Evolutionary conservation across 768 basidiomycete genomes (phyloP).

Genomic region (Pleurotus tuoliensis): DNA sequence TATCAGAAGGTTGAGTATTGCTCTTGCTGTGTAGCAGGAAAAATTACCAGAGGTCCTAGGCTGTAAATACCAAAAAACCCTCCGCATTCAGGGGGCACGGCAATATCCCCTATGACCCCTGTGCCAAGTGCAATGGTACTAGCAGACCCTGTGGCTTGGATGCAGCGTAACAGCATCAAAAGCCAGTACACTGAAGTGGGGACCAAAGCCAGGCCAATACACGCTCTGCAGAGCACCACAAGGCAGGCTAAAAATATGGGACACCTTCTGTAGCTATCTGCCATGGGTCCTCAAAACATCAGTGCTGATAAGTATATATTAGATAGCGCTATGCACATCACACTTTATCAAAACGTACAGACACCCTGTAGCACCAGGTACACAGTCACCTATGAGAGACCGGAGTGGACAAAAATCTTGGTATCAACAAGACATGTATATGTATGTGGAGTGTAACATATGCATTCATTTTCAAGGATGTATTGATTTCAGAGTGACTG

Average conservation of each 20-base stretch:
- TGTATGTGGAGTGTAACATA: too few relatives aligned
- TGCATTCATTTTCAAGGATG: too few relatives aligned
- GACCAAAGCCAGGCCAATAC: constrained; percentile 55
- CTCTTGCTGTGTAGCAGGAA: constrained; percentile 2
- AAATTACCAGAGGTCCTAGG: constrained; percentile 53
- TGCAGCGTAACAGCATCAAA: constrained; percentile 70
- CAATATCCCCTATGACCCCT: constrained; percentile 76
- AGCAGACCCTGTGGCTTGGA: constrained; percentile 77
- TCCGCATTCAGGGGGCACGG: constrained; percentile 67
- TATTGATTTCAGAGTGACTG: too few relatives aligned
- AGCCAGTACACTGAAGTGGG: constrained; percentile 68
- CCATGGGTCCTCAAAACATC: constrained; percentile 67
- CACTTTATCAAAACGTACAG: neutral
- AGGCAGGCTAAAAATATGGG: constrained; percentile 62
- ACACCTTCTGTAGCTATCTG: constrained; percentile 62
- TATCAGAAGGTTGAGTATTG: neutral
- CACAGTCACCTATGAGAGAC: constrained; percentile 39
- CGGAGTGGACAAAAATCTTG: too few relatives aligned
- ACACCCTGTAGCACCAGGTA: constrained; percentile 69
- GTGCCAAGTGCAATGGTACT: constrained; percentile 75
- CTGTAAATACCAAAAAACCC: constrained; percentile 67
- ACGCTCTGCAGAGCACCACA: constrained; percentile 57
- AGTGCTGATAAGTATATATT: constrained; percentile 34
- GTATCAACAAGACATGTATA: too few relatives aligned
- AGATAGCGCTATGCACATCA: too few relatives aligned